Conservation (phyloP, 495 filamentous ascomycete species). For the Aspergillus diversus region DNA sequence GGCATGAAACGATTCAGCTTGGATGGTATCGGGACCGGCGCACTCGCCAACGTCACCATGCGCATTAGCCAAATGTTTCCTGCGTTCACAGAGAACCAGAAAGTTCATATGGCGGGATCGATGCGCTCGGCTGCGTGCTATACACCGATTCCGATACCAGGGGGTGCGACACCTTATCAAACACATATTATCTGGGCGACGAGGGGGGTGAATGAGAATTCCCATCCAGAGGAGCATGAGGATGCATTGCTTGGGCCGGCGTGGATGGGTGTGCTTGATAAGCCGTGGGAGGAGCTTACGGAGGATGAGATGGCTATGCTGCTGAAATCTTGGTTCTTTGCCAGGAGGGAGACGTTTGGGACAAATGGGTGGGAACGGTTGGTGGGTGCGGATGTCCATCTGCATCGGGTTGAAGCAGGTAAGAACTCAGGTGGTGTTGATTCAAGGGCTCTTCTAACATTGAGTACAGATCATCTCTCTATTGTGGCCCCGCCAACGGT, state of each 20-base stretch:
- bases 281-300: slow-evolving; percentile 4
- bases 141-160: neutral
- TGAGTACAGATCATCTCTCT: slow-evolving; percentile 1
- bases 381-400: neutral
- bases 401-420: slow-evolving; percentile 3
- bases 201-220: neutral
- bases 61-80: slow-evolving; percentile 6
- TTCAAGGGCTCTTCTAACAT: neutral
- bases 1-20: slow-evolving; percentile 10
- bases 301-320: neutral
- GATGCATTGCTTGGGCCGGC: neutral
- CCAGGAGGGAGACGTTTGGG: slow-evolving; percentile 5
- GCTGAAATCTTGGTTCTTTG: slow-evolving; percentile 17
- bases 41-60: slow-evolving; percentile 6
- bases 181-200: slow-evolving; percentile 4
- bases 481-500: neutral
- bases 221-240: neutral
- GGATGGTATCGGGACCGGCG: slow-evolving; percentile 4
- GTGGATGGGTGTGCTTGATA: neutral
- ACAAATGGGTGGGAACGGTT: slow-evolving; percentile 11
- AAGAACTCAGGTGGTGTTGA: neutral
- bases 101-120: slow-evolving; percentile 4
- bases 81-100: slow-evolving; percentile 3
- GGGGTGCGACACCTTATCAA: neutral
- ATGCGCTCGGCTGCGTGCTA: neutral